phyloP scores from a whole-genome alignment of 371 early-diverging fungal genomes.

The Mortierella sp. region DNA sequence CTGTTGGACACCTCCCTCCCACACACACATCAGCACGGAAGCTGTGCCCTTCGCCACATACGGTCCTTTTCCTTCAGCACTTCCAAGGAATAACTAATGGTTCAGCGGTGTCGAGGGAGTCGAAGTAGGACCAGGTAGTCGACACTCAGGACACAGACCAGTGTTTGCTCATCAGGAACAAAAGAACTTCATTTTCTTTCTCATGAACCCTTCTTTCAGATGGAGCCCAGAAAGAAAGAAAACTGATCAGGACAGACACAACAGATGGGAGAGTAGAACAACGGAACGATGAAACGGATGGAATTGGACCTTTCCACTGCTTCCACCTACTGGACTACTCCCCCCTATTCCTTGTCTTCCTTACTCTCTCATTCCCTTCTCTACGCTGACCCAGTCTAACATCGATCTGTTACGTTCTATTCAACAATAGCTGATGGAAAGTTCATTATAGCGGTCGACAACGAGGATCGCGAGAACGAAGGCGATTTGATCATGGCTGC shows the following conservation, averaged over 20 bases:
- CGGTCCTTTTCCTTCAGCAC: too few species aligned
- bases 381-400: neutral
- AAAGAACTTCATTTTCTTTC: neutral
- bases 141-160: neutral
- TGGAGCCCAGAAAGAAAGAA: neutral
- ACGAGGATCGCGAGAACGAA: slow-evolving; percentile 98
- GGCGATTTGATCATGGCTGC: slow-evolving; percentile 97
- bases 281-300: neutral
- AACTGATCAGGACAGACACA: slow-evolving; percentile 1
- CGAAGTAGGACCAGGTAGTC: neutral
- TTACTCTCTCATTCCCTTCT: neutral
- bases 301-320: neutral
- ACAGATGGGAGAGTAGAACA: neutral
- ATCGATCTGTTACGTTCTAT: neutral
- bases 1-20: too few species aligned
- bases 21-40: too few species aligned
- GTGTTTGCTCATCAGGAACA: neutral
- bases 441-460: slow-evolving; percentile 94
- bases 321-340: neutral
- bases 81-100: too few species aligned
- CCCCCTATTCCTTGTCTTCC: neutral
- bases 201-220: neutral
- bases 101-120: neutral
- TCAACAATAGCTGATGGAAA: slow-evolving; percentile 76
- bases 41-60: too few species aligned